Percentiles rank a stretch among this genome's conserved stretches.
Evolutionary conservation across 257 asterid genomes (phyloP).

Genomic region (Linaria vulgaris): DNA sequence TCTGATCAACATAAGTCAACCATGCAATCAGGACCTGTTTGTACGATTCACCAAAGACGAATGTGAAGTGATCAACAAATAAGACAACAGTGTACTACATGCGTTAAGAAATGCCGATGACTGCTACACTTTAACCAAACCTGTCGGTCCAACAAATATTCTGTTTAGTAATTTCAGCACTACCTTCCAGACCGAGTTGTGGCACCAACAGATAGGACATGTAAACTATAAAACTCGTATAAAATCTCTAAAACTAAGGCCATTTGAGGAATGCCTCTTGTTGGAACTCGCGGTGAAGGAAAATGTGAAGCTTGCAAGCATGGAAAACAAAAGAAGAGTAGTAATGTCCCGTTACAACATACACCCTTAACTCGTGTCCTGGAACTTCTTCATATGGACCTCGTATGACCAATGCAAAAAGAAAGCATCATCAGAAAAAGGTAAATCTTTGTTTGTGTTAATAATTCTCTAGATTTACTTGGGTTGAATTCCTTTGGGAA

Average conservation of each 20-base stretch:
- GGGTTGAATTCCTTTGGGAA: neutral
- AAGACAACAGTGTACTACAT: neutral
- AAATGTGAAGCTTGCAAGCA: neutral
- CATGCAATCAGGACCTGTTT: too few species aligned
- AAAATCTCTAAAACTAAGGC: too few species aligned
- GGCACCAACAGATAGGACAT: neutral
- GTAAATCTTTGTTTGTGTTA: neutral
- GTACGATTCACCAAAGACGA: too few species aligned
- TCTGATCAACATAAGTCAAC: neutral
- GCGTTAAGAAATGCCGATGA: neutral
- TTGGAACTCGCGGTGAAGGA: too few species aligned
- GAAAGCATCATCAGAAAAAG: too few species aligned
- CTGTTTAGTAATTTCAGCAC: neutral
- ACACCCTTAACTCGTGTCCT: neutral
- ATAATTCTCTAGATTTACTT: neutral
- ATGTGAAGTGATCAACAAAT: neutral
- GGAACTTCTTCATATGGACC: too few species aligned
- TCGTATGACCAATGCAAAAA: too few species aligned
- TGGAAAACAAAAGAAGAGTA: neutral
- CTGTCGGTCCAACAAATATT: neutral
- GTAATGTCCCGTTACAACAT: neutral
- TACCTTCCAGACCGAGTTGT: too few species aligned
- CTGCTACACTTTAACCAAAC: neutral
- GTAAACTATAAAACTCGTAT: neutral
- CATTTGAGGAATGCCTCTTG: too few species aligned